phyloP scores from a whole-genome alignment of 805 yeast species.

The Pichia deserticola region DNA sequence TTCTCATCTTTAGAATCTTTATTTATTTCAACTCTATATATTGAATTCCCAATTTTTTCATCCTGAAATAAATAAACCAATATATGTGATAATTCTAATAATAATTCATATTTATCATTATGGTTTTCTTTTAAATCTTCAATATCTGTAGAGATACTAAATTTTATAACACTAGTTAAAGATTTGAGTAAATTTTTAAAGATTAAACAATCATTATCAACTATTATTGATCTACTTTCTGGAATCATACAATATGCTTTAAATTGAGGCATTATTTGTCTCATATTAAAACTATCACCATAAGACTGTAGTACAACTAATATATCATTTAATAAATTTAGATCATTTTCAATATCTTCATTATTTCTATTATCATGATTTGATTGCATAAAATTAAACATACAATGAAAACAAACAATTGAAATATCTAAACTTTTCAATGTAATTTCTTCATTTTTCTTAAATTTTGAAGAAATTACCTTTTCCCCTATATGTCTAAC shows the following conservation, averaged over 20 bases:
- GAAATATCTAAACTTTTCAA: slow-evolving; percentile 4
- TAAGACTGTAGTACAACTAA: background rate
- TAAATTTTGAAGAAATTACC: background rate
- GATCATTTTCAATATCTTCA: background rate
- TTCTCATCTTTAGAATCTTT: background rate
- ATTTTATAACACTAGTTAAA: background rate
- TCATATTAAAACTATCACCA: slow-evolving; percentile 2
- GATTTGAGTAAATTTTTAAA: slow-evolving; percentile 1
- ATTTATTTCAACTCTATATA: background rate
- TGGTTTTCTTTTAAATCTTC: background rate
- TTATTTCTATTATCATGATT: background rate
- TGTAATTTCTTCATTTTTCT: background rate
- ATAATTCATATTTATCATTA: background rate
- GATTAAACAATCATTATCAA: background rate
- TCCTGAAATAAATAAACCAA: background rate
- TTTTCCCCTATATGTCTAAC: background rate
- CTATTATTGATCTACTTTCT: slow-evolving; percentile 1
- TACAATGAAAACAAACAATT: slow-evolving; percentile 8
- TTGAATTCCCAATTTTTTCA: slow-evolving; percentile 4
- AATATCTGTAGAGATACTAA: background rate
- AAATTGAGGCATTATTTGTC: slow-evolving; percentile 5
- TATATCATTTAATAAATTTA: background rate
- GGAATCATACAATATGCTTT: background rate
- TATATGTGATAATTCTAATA: background rate
- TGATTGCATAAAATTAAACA: slow-evolving; percentile 2